Evolutionary conservation across 2,329 filamentous ascomycete species (phyloP).

Genomic region (Colletotrichum gloeosporioides): DNA sequence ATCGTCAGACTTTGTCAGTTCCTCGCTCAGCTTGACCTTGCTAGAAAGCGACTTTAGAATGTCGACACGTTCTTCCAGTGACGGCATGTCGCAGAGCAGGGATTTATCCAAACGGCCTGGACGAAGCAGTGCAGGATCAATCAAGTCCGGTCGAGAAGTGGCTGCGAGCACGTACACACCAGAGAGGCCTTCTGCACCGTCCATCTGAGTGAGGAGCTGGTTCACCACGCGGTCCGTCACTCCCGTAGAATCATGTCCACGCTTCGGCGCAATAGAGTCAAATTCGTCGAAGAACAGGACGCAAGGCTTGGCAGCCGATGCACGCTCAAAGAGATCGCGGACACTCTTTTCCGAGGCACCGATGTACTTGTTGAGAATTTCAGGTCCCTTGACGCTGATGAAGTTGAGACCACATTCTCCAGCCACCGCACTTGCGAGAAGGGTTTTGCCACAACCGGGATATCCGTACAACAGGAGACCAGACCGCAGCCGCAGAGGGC

Average conservation of each 20-base stretch:
- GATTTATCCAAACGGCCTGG: slow-evolving; percentile 95
- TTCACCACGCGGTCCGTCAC: slow-evolving; percentile 99
- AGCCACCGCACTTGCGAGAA: slow-evolving; percentile 94
- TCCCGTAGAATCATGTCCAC: slow-evolving; percentile 95
- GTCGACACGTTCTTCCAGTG: slow-evolving; percentile 80
- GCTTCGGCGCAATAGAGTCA: slow-evolving; percentile 95
- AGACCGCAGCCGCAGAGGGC: slow-evolving; percentile 90
- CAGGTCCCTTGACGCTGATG: slow-evolving; percentile 96
- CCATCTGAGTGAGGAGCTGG: slow-evolving; percentile 98
- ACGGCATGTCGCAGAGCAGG: slow-evolving; percentile 88
- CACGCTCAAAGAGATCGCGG: slow-evolving; percentile 91
- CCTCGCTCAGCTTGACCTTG: slow-evolving; percentile 76
- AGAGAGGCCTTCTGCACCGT: slow-evolving; percentile 91
- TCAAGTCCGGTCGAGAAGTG: slow-evolving; percentile 90
- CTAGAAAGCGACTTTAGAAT: slow-evolving; percentile 85
- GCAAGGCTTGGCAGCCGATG: slow-evolving; percentile 88
- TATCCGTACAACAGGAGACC: slow-evolving; percentile 93
- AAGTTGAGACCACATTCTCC: slow-evolving; percentile 98
- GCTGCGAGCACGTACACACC: slow-evolving; percentile 97
- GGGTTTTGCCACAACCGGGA: slow-evolving; percentile 94
- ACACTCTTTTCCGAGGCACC: slow-evolving; percentile 97
- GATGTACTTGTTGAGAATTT: slow-evolving; percentile 99
- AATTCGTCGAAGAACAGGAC: slow-evolving; percentile 99
- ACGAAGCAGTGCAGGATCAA: slow-evolving; percentile 89
- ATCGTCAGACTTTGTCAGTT: slow-evolving; percentile 62